A percentile compares a stretch with the other conserved stretches of the same genome.
Conservation (phyloP, 257 asterid genomes). For the Solanum medicagineum region DNA sequence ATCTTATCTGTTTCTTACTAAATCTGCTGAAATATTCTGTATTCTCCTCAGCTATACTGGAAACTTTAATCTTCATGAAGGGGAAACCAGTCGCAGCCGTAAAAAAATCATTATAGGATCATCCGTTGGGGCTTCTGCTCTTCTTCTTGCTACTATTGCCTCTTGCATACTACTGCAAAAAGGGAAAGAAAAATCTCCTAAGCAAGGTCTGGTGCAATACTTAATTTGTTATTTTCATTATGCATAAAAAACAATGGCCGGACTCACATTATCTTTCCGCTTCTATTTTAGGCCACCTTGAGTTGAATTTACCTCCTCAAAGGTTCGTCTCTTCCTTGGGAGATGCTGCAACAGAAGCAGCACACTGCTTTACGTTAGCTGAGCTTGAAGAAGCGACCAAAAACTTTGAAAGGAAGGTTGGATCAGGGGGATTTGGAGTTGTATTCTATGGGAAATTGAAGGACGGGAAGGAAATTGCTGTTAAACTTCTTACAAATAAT, state of each 20-base stretch:
- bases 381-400: constrained; percentile 81
- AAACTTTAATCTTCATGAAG: constrained; percentile 43
- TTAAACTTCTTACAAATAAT: constrained; percentile 71
- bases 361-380: constrained; percentile 66
- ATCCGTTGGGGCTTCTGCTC: constrained; percentile 63
- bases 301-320: constrained; percentile 22
- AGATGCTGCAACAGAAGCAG: constrained; percentile 62
- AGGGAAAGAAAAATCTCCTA: constrained; percentile 29
- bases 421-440: constrained; percentile 93
- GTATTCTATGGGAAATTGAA: constrained; percentile 73
- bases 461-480: constrained; percentile 93
- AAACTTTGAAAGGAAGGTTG: constrained; percentile 65
- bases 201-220: constrained; percentile 37
- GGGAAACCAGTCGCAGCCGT: constrained; percentile 25
- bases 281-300: constrained; percentile 27
- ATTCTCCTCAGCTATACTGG: constrained; percentile 60
- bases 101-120: constrained; percentile 69
- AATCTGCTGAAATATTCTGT: neutral
- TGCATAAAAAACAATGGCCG: neutral
- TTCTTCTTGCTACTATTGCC: constrained; percentile 53
- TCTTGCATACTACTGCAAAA: constrained; percentile 49
- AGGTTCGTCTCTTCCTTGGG: constrained; percentile 41
- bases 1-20: neutral
- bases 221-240: neutral
- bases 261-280: constrained; percentile 3